phyloP scores from a whole-genome alignment of 306 rosid species.

The Elaeagnus macrophylla region DNA sequence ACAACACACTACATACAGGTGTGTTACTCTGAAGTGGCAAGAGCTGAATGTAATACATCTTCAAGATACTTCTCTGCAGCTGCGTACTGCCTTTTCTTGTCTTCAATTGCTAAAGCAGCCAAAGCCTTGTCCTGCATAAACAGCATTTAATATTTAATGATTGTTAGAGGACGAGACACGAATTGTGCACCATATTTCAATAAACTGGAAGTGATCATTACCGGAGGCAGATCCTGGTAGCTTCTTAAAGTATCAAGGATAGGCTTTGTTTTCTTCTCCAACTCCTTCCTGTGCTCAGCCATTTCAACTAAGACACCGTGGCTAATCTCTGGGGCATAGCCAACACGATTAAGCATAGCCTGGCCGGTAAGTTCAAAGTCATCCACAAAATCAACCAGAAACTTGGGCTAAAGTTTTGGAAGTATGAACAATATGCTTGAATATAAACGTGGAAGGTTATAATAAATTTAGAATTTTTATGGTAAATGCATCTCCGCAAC shows the following conservation, averaged over 20 bases:
- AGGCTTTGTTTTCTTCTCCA: slow-evolving; percentile 93
- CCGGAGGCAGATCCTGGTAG: slow-evolving; percentile 94
- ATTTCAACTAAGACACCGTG: slow-evolving; percentile 76
- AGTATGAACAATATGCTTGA: no score
- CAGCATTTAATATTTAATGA: slow-evolving; percentile 5
- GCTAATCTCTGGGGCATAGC: slow-evolving; percentile 80
- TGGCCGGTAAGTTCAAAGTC: slow-evolving; percentile 28
- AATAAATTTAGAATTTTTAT: no score
- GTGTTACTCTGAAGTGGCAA: slow-evolving; percentile 42
- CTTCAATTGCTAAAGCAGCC: slow-evolving; percentile 97
- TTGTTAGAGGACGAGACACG: neutral
- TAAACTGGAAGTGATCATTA: slow-evolving; percentile 9
- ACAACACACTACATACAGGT: neutral
- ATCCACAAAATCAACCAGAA: neutral
- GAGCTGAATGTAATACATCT: slow-evolving; percentile 84
- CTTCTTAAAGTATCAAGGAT: slow-evolving; percentile 80
- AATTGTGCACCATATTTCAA: neutral
- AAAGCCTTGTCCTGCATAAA: slow-evolving; percentile 78
- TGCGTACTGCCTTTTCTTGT: slow-evolving; percentile 83
- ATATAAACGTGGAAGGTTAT: no score
- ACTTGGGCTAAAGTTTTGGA: slow-evolving; percentile 5
- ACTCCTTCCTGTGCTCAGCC: slow-evolving; percentile 83
- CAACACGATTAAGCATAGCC: slow-evolving; percentile 72
- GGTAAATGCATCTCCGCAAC: no score
- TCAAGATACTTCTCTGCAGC: slow-evolving; percentile 93